A percentile compares a stretch with the other conserved stretches of the same genome.
phyloP scores from a whole-genome alignment of 805 yeast genomes.

The Sugiyamaella smithiae region DNA sequence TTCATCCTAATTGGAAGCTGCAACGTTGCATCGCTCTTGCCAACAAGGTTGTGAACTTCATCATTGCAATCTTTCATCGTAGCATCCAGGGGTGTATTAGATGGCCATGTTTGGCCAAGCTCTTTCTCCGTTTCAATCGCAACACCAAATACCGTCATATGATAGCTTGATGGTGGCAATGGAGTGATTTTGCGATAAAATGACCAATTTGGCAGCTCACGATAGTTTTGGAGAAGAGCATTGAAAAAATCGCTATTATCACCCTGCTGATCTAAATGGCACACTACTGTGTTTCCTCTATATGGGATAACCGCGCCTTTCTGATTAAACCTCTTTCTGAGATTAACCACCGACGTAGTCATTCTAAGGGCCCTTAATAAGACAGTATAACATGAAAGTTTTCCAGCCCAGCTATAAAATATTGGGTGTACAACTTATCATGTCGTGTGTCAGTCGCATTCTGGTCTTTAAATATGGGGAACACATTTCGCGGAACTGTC shows the following conservation, averaged over 20 bases:
- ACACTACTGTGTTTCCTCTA: constrained; percentile 10
- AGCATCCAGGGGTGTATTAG: neutral
- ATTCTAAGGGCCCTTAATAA: too few relatives aligned
- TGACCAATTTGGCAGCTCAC: constrained; percentile 2
- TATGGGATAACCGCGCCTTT: too few relatives aligned
- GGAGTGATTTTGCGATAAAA: constrained; percentile 8
- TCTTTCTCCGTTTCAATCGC: neutral
- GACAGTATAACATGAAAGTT: too few relatives aligned
- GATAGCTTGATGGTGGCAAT: constrained; percentile 3
- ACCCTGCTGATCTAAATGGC: constrained; percentile 1
- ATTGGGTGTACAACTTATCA: too few relatives aligned
- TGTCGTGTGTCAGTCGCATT: too few relatives aligned
- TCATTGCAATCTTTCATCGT: neutral
- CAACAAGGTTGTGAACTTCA: too few relatives aligned
- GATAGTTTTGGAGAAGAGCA: neutral
- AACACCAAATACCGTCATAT: constrained; percentile 2
- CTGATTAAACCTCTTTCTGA: too few relatives aligned
- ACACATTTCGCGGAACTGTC: too few relatives aligned
- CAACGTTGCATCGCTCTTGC: neutral
- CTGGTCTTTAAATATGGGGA: too few relatives aligned
- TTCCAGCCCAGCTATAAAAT: too few relatives aligned
- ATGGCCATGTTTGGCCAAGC: neutral
- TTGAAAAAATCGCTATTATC: neutral
- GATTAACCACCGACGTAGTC: too few relatives aligned
- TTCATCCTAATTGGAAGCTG: neutral